Base-by-base conservation (phyloP, 345 rosid species). In the Citrus mangshanensis region DNA sequence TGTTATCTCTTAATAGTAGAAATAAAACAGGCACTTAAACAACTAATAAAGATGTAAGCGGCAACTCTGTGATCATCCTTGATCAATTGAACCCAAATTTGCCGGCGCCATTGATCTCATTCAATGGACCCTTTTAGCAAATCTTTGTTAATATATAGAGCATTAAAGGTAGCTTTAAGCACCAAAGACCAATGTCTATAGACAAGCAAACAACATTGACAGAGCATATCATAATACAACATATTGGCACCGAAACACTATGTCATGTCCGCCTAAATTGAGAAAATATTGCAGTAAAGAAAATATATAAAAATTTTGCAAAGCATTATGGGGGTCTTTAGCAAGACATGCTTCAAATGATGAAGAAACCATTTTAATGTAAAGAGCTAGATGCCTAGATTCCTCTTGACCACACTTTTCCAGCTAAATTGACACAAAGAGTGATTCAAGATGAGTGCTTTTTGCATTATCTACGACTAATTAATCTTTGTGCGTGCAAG, bases 301-400 rank as follows among this genome's bases (percentile, higher is more conserved):
- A 64, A 28, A 4, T 16, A 30, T 27, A 24, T 16, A 34, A 62
- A 69, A 70, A 74, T 28, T 30, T 61, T 12, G 24, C 63, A 42
- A 24, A 71, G 74, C 79, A 84, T 81, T 28, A 78, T 84, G 46
- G 37, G 77, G 76, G 66, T 79, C 24, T 62, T 60, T 27, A 35
- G 80, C 9, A 28, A 69, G 77, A 64, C 59, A 64, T 77, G 77
- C 77, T 56, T 81, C 61, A 79, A 75, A 81, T 79, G 79, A 84
- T 69, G 70, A n/a, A 51, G 68, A 22, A 75, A 75, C 55, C n/a
- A 25, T 62, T 65, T 65, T n/a, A 65, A 55, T 18, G 58, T 18
- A 54, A 54, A 54, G 58, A 18, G 58, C 22, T 51, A 18, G 56
- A 51, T 67, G 68, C 66, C 22, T 54, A 54, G 58, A 54, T 68